These are phyloP conservation scores for Clavulina sp. DNA, from an alignment of 768 basidiomycete genomes.

Conservation along the genomic window DNA sequence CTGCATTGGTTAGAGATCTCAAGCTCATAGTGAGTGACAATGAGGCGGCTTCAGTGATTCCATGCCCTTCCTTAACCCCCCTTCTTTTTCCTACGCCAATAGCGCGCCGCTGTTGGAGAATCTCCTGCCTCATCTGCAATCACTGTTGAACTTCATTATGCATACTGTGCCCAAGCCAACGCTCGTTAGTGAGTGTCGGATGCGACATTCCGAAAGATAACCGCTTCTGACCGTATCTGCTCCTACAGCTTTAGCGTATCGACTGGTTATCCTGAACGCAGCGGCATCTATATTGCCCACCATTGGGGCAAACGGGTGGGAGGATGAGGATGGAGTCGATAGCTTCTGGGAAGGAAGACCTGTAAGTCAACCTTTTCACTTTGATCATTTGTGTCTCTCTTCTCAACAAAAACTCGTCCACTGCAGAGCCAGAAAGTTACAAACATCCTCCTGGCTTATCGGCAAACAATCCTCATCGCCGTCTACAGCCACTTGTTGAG, in stretches of 20 bases:
- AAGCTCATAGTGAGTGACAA: slow-evolving; percentile 5
- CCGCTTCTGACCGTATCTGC: background rate
- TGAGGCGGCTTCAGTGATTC: background rate
- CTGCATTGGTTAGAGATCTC: slow-evolving; percentile 23
- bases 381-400: background rate
- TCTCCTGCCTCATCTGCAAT: slow-evolving; percentile 64
- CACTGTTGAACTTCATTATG: slow-evolving; percentile 60
- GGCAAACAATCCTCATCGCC: slow-evolving; percentile 68
- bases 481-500: slow-evolving; percentile 76
- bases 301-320: slow-evolving; percentile 69
- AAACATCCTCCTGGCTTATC: slow-evolving; percentile 58
- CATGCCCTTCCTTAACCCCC: background rate
- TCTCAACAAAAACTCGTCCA: background rate
- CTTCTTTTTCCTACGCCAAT: background rate
- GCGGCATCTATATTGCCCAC: slow-evolving; percentile 72
- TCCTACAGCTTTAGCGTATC: slow-evolving; percentile 48
- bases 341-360: slow-evolving; percentile 50
- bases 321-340: slow-evolving; percentile 42
- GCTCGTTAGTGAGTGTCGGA: slow-evolving; percentile 27
- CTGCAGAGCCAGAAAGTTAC: slow-evolving; percentile 59
- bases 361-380: slow-evolving; percentile 24
- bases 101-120: slow-evolving; percentile 54
- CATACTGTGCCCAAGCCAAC: slow-evolving; percentile 78
- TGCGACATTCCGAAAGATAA: no score
- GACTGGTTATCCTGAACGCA: slow-evolving; percentile 61